Percentiles rank a stretch among this genome's conserved stretches.
Evolutionary conservation across 495 filamentous ascomycete genomes (phyloP).

Genomic region (Neurospora sp.): DNA sequence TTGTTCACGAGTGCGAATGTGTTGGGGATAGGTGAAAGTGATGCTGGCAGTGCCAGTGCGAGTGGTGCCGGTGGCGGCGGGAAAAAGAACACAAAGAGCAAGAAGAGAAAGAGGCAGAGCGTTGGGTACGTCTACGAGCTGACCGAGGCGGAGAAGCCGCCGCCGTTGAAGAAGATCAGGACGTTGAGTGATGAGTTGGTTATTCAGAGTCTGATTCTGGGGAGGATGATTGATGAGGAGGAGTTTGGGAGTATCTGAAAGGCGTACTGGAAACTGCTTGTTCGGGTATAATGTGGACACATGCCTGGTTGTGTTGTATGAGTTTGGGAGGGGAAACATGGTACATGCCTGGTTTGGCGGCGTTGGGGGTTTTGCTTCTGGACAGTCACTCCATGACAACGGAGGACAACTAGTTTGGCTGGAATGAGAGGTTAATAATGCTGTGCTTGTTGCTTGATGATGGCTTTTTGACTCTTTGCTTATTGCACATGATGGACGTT

Average conservation of each 20-base stretch:
- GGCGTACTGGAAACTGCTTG: neutral
- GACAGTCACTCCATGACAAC: neutral
- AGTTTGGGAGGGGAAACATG: neutral
- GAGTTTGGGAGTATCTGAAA: conserved; percentile 21
- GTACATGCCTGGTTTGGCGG: neutral
- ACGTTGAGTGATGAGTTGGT: conserved; percentile 76
- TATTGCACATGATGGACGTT: too few species aligned
- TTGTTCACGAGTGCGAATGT: conserved; percentile 12
- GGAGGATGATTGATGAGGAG: conserved; percentile 58
- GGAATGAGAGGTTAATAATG: neutral
- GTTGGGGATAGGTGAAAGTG: neutral
- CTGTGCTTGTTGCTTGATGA: neutral
- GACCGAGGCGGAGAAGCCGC: conserved; percentile 13
- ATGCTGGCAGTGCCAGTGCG: neutral
- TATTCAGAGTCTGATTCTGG: conserved; percentile 87
- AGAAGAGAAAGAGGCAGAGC: conserved; percentile 37
- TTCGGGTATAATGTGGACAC: neutral
- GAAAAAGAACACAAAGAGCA: conserved; percentile 7
- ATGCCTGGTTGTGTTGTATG: neutral
- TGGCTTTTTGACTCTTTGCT: neutral
- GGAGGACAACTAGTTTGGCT: neutral
- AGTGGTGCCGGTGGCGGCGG: neutral
- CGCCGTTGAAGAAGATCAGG: conserved; percentile 40
- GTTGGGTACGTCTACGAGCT: conserved; percentile 12
- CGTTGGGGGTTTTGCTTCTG: neutral